Evolutionary conservation across 495 filamentous ascomycete species (phyloP), one percentile per base, ranked within the genome.

Genomic region (Glonium stellatum): DNA sequence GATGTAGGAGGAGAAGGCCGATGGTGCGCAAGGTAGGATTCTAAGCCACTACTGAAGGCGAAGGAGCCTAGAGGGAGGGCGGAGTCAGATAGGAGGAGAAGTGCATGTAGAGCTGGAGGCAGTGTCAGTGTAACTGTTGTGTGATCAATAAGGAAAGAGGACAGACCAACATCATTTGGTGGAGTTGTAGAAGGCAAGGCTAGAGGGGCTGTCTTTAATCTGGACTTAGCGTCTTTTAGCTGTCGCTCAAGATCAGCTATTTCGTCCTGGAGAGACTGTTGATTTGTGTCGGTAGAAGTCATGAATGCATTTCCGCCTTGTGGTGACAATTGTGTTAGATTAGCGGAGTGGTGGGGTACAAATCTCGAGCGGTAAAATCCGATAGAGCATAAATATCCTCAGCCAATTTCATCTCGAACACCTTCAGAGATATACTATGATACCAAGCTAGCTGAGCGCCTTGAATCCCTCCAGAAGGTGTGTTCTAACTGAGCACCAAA

Each of bases 1-100:
- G 69, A 44, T 1, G 72, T 71, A 19, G 51, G 54, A 74, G 75
- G 61, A 12, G 70, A 51, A 67, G 69, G 57, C 73, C 58, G 46
- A 72, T 85, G 82, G 77, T 97, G 93, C 1, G 89, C 87, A 27
- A 96, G 84, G 72, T 90, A 97, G 53, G 92, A 97, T 71, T 99
- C 93, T 35, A 99, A 82, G 0, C 92, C 92, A 64, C 82, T 87
- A 77, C 87, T 92, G 81, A 96, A 99, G 61, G 93, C 93, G 75
- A 99, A 99, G 42, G 91, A 95, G 67, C 95, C 95, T 0, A 99
- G 78, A 8, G 93, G 93, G 8, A 99, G 85, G 39, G 93, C 93
- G 8, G 93, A 96, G 79, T 99, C 93, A 36, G 93, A 87, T 66
- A 99, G 87, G 12, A 97, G 83, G 53, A 97, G 85, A 61, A 97